These are phyloP conservation scores for Fusarium illudens DNA, from an alignment of 2,329 filamentous ascomycete species.

Conservation along the genomic window DNA sequence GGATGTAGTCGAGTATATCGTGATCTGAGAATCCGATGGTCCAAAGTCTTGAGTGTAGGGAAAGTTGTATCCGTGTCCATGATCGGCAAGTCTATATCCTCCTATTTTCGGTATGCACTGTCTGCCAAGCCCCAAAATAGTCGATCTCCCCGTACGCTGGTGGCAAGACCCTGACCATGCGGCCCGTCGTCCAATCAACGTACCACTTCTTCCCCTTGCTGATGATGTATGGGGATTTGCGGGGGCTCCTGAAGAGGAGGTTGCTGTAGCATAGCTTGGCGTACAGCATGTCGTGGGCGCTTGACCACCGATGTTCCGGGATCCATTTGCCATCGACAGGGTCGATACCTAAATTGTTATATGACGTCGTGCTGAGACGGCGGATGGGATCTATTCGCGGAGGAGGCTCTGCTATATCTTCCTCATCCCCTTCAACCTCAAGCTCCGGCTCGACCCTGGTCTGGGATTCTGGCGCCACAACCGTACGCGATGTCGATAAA, in stretches of 20 bases:
- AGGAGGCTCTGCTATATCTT: slow-evolving; percentile 33
- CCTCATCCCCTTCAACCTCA: slow-evolving; percentile 34
- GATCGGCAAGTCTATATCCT: slow-evolving; percentile 47
- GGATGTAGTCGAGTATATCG: neutral
- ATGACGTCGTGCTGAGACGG: slow-evolving; percentile 56
- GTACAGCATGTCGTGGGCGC: slow-evolving; percentile 65
- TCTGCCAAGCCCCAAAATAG: slow-evolving; percentile 59
- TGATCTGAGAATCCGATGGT: neutral
- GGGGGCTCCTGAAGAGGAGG: slow-evolving; percentile 63
- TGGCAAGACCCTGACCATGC: slow-evolving; percentile 62
- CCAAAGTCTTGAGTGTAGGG: neutral
- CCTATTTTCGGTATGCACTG: slow-evolving; percentile 59
- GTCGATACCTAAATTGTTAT: slow-evolving; percentile 56
- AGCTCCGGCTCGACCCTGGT: slow-evolving; percentile 35
- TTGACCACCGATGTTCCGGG: slow-evolving; percentile 63
- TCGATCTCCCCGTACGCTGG: slow-evolving; percentile 63
- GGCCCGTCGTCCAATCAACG: slow-evolving; percentile 67
- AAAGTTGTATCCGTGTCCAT: slow-evolving; percentile 1
- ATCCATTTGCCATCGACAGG: slow-evolving; percentile 64
- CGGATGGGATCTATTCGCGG: slow-evolving; percentile 46
- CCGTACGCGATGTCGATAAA: slow-evolving; percentile 19
- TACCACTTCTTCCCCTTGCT: slow-evolving; percentile 66
- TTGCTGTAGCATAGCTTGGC: slow-evolving; percentile 69
- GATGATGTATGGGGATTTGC: slow-evolving; percentile 67
- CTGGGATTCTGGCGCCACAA: slow-evolving; percentile 31